Conservation (phyloP, 768 basidiomycete genomes). For the Leccinum aurantiacum region DNA sequence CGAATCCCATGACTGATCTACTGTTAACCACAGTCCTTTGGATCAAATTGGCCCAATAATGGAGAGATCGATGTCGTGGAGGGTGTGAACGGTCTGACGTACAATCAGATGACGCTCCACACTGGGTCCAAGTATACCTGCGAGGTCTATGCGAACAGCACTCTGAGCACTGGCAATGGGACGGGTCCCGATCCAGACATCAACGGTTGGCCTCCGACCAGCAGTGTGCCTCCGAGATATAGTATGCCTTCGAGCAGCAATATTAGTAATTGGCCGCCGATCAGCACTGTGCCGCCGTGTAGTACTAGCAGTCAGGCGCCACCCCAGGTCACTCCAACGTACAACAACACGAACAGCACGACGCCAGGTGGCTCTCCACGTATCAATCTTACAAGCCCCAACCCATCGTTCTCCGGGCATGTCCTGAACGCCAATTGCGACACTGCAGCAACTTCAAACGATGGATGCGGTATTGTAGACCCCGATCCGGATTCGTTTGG, state of each 20-base stretch:
- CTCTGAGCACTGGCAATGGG: not conserved
- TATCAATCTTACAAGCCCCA: not conserved
- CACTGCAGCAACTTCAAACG: slow-evolving; percentile 40
- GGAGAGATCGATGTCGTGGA: slow-evolving; percentile 78
- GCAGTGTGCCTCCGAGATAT: not conserved
- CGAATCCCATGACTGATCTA: not conserved
- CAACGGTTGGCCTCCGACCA: not conserved
- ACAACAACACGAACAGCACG: not conserved
- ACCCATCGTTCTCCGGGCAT: slow-evolving; percentile 19
- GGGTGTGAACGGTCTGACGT: slow-evolving; percentile 56
- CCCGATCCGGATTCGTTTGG: slow-evolving; percentile 41
- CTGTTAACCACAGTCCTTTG: slow-evolving; percentile 35
- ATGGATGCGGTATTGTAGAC: slow-evolving; percentile 51
- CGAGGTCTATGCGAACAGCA: slow-evolving; percentile 10
- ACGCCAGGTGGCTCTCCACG: not conserved
- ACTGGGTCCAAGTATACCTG: slow-evolving; percentile 42
- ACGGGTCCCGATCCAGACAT: not conserved
- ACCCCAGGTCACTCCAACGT: not conserved
- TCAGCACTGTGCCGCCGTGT: not conserved
- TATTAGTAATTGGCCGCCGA: too few relatives aligned
- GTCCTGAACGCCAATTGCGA: slow-evolving; percentile 36
- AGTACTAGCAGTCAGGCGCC: not conserved
- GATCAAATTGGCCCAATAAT: slow-evolving; percentile 50
- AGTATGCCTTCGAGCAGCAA: too few relatives aligned
- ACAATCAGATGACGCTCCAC: slow-evolving; percentile 70